Evolutionary conservation across 352 stramenopile genomes (phyloP).

Genomic region (Phytophthora cryptogea): DNA sequence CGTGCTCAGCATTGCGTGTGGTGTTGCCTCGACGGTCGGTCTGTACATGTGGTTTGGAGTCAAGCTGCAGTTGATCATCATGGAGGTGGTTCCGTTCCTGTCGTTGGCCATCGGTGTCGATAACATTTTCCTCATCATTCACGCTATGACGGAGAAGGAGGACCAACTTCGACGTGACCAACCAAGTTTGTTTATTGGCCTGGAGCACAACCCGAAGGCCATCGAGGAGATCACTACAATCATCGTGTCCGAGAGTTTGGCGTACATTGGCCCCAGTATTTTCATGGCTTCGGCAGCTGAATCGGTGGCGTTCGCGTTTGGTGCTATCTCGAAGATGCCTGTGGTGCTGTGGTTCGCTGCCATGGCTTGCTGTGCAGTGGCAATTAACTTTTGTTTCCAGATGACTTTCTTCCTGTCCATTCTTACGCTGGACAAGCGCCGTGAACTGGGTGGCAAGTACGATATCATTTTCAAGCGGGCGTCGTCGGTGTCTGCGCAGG

Average conservation of each 20-base stretch:
- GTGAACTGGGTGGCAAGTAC: conserved; percentile 59
- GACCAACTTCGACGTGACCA: conserved; percentile 38
- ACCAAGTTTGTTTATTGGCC: conserved; percentile 47
- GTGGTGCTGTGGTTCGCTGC: conserved; percentile 72
- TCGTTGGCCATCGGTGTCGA: conserved; percentile 71
- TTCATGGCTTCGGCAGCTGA: conserved; percentile 65
- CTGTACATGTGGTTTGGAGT: conserved; percentile 65
- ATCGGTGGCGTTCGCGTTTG: conserved; percentile 59
- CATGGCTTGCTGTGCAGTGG: conserved; percentile 57
- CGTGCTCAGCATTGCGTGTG: conserved; percentile 61
- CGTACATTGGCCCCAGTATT: conserved; percentile 67
- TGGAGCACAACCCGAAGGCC: conserved; percentile 42
- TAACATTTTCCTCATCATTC: conserved; percentile 75
- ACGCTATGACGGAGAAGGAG: conserved; percentile 56
- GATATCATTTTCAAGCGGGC: conserved; percentile 53
- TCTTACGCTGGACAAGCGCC: conserved; percentile 65
- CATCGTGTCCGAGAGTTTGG: conserved; percentile 46
- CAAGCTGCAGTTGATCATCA: conserved; percentile 74
- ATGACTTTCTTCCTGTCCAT: conserved; percentile 70
- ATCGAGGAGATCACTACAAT: conserved; percentile 45
- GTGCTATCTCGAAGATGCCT: conserved; percentile 64
- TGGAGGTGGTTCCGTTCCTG: conserved; percentile 74
- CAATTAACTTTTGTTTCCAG: conserved; percentile 65
- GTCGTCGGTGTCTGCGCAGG: conserved; percentile 17
- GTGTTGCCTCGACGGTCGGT: conserved; percentile 61